phyloP scores from a whole-genome alignment of 257 asterid genomes.

The Nicotiana tomentosiformis region DNA sequence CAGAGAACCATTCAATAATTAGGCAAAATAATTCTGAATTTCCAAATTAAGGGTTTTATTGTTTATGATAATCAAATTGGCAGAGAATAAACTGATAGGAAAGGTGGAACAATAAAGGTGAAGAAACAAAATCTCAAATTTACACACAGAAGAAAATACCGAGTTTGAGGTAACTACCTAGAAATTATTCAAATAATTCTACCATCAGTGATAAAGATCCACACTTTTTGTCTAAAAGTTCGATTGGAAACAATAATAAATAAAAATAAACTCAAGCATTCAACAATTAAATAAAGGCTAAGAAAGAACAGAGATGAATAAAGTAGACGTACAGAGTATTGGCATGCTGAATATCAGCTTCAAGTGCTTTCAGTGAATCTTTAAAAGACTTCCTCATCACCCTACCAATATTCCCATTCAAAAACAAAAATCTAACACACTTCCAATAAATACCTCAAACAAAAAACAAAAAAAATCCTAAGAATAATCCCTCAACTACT shows the following conservation, averaged over 20 bases:
- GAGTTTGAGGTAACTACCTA: background rate
- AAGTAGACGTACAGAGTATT: slow-evolving; percentile 54
- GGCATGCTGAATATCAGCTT: slow-evolving; percentile 96
- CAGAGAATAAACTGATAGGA: background rate
- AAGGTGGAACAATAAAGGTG: background rate
- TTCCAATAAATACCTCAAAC: background rate
- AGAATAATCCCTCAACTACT: too few species aligned
- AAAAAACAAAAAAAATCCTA: background rate
- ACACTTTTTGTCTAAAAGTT: background rate
- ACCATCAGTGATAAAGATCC: background rate
- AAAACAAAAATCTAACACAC: background rate
- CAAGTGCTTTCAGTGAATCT: slow-evolving; percentile 87
- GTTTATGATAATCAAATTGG: background rate
- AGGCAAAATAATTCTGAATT: background rate
- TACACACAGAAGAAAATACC: background rate
- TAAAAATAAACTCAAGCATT: background rate
- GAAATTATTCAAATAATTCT: background rate
- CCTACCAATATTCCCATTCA: slow-evolving; percentile 43
- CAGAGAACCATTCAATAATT: background rate
- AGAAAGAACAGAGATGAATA: background rate
- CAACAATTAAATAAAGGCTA: background rate
- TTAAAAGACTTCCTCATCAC: slow-evolving; percentile 78
- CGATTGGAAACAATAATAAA: background rate
- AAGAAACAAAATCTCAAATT: background rate
- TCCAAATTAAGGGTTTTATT: slow-evolving; percentile 1